Evolutionary conservation across 371 early-diverging fungal species (phyloP).

Genomic region (Mortierella sp.): DNA sequence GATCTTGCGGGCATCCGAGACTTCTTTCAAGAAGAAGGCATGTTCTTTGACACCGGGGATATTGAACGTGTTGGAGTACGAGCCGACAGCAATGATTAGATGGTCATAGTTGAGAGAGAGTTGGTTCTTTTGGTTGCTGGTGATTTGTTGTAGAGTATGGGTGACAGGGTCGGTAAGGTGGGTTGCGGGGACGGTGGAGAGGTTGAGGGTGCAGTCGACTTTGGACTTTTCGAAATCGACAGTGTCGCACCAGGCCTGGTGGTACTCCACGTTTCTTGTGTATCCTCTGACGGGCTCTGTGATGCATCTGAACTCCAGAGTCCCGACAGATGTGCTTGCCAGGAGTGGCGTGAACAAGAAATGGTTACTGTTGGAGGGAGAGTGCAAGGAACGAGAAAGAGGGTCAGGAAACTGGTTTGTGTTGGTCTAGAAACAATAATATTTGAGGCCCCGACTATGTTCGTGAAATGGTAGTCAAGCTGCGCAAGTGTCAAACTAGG

Average conservation of each 20-base stretch:
- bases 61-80: slow-evolving; percentile 85
- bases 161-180: slow-evolving; percentile 2
- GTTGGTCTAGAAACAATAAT: not conserved
- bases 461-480: not conserved
- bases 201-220: slow-evolving; percentile 58
- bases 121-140: slow-evolving; percentile 6
- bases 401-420: not conserved
- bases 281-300: slow-evolving; percentile 80
- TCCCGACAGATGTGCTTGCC: slow-evolving; percentile 87
- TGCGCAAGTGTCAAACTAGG: slow-evolving; percentile 9
- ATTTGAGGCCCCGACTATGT: not conserved
- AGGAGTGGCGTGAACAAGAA: slow-evolving; percentile 89
- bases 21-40: slow-evolving; percentile 81
- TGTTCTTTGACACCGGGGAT: slow-evolving; percentile 85
- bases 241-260: slow-evolving; percentile 77
- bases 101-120: slow-evolving; percentile 78
- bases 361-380: slow-evolving; percentile 69
- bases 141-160: not conserved
- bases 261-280: slow-evolving; percentile 69
- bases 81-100: slow-evolving; percentile 87
- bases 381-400: slow-evolving; percentile 16
- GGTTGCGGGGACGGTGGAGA: slow-evolving; percentile 29
- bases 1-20: slow-evolving; percentile 81
- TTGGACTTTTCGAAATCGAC: slow-evolving; percentile 64
- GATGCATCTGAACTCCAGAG: slow-evolving; percentile 86